Evolutionary conservation across 371 early-diverging fungal species (phyloP).

Genomic region (Umbelopsis sp.): DNA sequence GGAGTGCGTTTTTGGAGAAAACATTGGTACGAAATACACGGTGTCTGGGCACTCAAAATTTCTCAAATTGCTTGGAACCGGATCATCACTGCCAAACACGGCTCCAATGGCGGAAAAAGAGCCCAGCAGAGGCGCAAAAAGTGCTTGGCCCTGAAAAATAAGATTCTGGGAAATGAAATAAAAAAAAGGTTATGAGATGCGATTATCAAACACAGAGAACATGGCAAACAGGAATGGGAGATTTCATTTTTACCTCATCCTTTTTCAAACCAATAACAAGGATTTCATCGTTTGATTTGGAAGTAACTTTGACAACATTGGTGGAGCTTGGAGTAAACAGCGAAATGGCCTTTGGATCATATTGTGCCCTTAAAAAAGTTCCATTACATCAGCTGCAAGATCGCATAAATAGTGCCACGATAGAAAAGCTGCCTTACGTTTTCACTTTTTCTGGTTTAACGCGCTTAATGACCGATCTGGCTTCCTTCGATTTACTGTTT

Average conservation of each 20-base stretch:
- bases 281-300: constrained; percentile 23
- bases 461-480: constrained; percentile 6
- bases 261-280: constrained; percentile 27
- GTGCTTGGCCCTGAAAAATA: constrained; percentile 55
- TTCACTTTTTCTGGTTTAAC: not conserved
- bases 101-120: constrained; percentile 46
- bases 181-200: not conserved
- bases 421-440: not conserved
- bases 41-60: constrained; percentile 8
- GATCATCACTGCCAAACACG: constrained; percentile 27
- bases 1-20: constrained; percentile 64
- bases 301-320: constrained; percentile 18
- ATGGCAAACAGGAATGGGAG: too few species aligned
- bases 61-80: constrained; percentile 15
- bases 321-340: constrained; percentile 21
- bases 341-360: constrained; percentile 22
- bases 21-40: constrained; percentile 46
- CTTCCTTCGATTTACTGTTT: not conserved
- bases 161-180: constrained; percentile 34
- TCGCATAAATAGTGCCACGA: not conserved
- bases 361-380: not conserved
- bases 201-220: not conserved
- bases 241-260: constrained; percentile 23
- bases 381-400: not conserved
- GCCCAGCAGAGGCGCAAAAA: constrained; percentile 52